Evolutionary conservation across 495 filamentous ascomycete genomes (phyloP), one percentile per base, ranked within the genome.

Genomic region (Amniculicola lignicola): DNA sequence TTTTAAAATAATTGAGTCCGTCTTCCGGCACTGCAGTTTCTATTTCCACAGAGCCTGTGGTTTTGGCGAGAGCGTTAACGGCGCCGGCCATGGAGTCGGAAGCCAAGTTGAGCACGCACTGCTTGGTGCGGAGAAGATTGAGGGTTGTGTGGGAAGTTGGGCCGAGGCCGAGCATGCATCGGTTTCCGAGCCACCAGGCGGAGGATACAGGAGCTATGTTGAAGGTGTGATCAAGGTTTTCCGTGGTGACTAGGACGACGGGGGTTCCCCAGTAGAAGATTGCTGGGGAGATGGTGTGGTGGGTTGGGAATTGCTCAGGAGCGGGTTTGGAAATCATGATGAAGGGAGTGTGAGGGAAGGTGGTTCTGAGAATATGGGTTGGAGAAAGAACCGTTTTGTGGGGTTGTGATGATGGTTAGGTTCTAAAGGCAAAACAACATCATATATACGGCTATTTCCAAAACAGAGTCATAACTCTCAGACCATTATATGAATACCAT

Each of bases 211-310:
- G 69, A 6, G 57, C 62, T 33, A 77, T 72, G 54, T 76, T 76
- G 55, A 60, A 54, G 15, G 72, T 70, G 3, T 66, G 65, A 54
- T 76, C 72, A 62, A 67, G 66, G 53, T 77, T 77, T 39, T 69
- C 59, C 31, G 73, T 74, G 14, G 73, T 68, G 23, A 76, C 63
- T 18, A 77, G 51, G 25, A 75, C 69, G 25, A 75, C 70, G 16
- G 73, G 72, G 1, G 72, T 77, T 46, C 74, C 75, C 73, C 59
- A 67, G 66, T 75, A 77, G 49, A 74, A 51, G 27, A 76, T 75
- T n/a, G 74, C 72, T 0, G 75, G 75, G 29, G 68, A 65, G 56
- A 77, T 75, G 39, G 69, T 61, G 15, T 51, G 54, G 54, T 73
- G 71, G 7, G 29, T 33, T 33, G 29, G n/a, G n/a, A n/a, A n/a